Evolutionary conservation across 805 yeast genomes (phyloP).

Genomic region (Hanseniaspora lindneri): DNA sequence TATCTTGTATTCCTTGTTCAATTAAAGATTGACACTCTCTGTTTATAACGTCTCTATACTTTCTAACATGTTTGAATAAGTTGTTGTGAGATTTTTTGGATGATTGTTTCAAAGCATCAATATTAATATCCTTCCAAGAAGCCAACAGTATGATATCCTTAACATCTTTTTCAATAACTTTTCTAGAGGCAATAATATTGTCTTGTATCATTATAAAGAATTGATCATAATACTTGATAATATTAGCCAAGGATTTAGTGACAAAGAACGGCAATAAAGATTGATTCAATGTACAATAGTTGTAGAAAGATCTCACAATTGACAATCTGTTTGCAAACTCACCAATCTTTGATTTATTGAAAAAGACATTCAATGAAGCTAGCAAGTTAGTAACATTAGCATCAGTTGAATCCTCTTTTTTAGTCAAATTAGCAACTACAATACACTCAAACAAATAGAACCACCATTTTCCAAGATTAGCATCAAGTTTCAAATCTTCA

Average conservation of each 20-base stretch:
- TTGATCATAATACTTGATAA: conserved; percentile 54
- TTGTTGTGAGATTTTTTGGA: conserved; percentile 78
- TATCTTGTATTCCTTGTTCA: conserved; percentile 44
- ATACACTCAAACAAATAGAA: conserved; percentile 75
- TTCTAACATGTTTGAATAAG: conserved; percentile 71
- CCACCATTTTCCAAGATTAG: conserved; percentile 73
- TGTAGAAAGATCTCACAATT: conserved; percentile 50
- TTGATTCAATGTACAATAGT: conserved; percentile 33
- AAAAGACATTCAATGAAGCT: conserved; percentile 57
- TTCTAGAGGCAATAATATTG: conserved; percentile 36
- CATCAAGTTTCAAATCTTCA: conserved; percentile 43
- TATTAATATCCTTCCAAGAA: conserved; percentile 93
- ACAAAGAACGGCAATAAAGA: conserved; percentile 38
- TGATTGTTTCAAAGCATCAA: conserved; percentile 86
- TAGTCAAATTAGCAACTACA: conserved; percentile 37
- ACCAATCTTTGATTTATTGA: conserved; percentile 67
- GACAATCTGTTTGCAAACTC: conserved; percentile 51
- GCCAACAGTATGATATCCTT: conserved; percentile 78
- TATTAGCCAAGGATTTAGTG: conserved; percentile 25
- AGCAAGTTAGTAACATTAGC: conserved; percentile 26
- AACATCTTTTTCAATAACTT: conserved; percentile 60
- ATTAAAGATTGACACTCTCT: conserved; percentile 43
- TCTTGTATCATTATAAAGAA: conserved; percentile 43
- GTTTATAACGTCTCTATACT: conserved; percentile 55
- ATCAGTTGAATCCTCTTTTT: conserved; percentile 16